These are phyloP conservation scores for Solanum ossicruentum DNA, from an alignment of 257 asterid species.

Conservation along the genomic window DNA sequence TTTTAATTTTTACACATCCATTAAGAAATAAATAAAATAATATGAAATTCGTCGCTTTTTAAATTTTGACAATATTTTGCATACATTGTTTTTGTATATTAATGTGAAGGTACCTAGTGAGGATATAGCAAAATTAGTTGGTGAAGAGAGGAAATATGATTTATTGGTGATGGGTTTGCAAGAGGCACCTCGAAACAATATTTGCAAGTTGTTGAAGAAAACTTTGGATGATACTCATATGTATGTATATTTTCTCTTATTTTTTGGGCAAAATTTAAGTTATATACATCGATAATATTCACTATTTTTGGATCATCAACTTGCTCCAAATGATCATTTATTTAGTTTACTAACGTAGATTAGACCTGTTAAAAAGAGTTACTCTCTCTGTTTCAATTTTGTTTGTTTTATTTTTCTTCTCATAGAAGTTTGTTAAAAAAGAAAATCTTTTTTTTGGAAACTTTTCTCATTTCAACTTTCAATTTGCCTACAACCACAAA, in stretches of 20 bases:
- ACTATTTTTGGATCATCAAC: neutral
- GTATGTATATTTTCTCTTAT: conserved; percentile 12
- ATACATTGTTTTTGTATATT: neutral
- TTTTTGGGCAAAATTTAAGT: neutral
- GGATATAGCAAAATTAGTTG: conserved; percentile 41
- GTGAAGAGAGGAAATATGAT: conserved; percentile 35
- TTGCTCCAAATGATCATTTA: neutral
- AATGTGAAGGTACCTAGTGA: conserved; percentile 27
- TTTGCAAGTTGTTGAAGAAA: conserved; percentile 27
- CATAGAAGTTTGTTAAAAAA: too few relatives aligned
- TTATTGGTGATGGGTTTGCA: conserved; percentile 61
- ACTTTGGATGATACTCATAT: conserved; percentile 30
- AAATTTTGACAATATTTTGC: too few relatives aligned
- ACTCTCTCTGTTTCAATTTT: too few relatives aligned
- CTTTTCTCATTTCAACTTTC: too few relatives aligned
- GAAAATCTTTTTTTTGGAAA: too few relatives aligned
- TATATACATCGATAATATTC: neutral
- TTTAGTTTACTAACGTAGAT: neutral
- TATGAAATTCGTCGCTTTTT: neutral
- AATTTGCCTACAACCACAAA: neutral
- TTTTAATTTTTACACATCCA: rapidly evolving
- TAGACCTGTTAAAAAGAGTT: neutral
- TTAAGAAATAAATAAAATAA: neutral
- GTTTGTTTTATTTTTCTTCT: too few relatives aligned
- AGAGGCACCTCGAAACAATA: conserved; percentile 41